Evolutionary conservation across 1,284 basidiomycete species (phyloP).

Genomic region (Cutaneotrichosporon daszewskae): DNA sequence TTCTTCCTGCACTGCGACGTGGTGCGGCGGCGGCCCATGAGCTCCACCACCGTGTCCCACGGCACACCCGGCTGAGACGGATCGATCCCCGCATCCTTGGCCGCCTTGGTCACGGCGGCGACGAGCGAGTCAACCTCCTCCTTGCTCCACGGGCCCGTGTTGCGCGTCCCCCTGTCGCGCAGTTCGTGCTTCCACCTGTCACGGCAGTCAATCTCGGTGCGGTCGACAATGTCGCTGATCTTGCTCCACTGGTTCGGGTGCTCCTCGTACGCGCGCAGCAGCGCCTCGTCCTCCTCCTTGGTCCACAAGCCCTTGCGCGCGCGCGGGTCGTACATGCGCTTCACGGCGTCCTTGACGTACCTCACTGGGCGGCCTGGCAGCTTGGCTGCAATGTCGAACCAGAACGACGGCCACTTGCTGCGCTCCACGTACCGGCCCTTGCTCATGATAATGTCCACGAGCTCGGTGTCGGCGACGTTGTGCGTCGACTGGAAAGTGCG

Average conservation of each 20-base stretch:
- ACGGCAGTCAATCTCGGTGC: conserved; percentile 36
- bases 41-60: conserved; percentile 27
- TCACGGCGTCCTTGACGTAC: conserved; percentile 32
- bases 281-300: conserved; percentile 27
- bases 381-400: conserved; percentile 29
- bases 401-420: conserved; percentile 26
- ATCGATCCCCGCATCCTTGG: conserved; percentile 15
- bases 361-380: conserved; percentile 36
- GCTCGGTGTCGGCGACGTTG: conserved; percentile 16
- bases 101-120: conserved; percentile 18
- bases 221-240: conserved; percentile 31
- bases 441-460: conserved; percentile 31
- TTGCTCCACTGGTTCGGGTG: conserved; percentile 36
- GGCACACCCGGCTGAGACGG: conserved; percentile 19
- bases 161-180: conserved; percentile 10
- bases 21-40: conserved; percentile 23
- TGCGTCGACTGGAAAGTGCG: conserved; percentile 19
- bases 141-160: conserved; percentile 20
- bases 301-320: conserved; percentile 40
- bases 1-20: conserved; percentile 30
- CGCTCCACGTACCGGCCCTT: conserved; percentile 20
- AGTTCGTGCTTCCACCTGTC: conserved; percentile 35
- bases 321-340: conserved; percentile 35
- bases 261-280: conserved; percentile 26
- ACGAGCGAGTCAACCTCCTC: conserved; percentile 20